Conservation (phyloP, 2,329 filamentous ascomycete genomes). For the Colletotrichum zoysiae region DNA sequence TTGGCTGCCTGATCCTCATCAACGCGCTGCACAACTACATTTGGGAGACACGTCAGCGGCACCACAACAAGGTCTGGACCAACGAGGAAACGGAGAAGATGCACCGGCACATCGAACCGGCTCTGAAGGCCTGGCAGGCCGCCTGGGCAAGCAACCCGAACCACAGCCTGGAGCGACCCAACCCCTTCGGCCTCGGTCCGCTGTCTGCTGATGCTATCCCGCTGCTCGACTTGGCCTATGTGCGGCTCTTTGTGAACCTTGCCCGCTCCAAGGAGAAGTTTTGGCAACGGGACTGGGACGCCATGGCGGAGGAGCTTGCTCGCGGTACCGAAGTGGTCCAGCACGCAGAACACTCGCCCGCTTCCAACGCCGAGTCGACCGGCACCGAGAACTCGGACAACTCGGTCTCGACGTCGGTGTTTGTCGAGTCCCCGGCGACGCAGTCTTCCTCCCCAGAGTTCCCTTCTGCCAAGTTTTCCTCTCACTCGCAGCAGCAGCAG, state of each 20-base stretch:
- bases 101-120: constrained; percentile 95
- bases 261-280: constrained; percentile 92
- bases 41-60: constrained; percentile 94
- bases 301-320: constrained; percentile 88
- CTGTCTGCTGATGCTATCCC: constrained; percentile 93
- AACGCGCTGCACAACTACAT: constrained; percentile 98
- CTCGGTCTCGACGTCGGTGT: constrained; percentile 60
- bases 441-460: constrained; percentile 65
- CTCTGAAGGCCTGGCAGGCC: constrained; percentile 92
- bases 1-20: constrained; percentile 91
- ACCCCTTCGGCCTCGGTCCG: constrained; percentile 84
- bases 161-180: constrained; percentile 86
- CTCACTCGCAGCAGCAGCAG: constrained; percentile 47
- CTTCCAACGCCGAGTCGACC: constrained; percentile 60
- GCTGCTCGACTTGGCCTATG: constrained; percentile 90
- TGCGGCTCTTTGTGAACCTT: constrained; percentile 93
- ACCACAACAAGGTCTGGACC: constrained; percentile 91
- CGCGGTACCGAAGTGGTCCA: constrained; percentile 81
- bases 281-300: constrained; percentile 94
- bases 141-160: constrained; percentile 90
- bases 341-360: constrained; percentile 74
- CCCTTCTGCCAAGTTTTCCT: constrained; percentile 53
- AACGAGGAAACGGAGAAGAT: constrained; percentile 94
- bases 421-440: constrained; percentile 65
- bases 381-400: constrained; percentile 61